Evolutionary conservation across 352 stramenopile genomes (phyloP).

Genomic region (Phytophthora megakarya): DNA sequence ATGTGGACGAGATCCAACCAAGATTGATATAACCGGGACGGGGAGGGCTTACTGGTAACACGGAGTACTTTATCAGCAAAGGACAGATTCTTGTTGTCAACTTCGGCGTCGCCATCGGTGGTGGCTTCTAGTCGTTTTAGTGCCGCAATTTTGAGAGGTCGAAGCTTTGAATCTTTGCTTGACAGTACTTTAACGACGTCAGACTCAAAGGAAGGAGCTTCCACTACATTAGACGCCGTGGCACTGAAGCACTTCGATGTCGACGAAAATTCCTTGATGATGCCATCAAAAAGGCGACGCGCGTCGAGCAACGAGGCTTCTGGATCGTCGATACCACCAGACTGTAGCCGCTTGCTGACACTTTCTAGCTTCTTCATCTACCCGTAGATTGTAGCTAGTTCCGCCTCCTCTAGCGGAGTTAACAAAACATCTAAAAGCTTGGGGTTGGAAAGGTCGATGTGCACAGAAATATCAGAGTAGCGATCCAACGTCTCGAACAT

Average conservation of each 20-base stretch:
- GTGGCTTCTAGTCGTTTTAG: neutral
- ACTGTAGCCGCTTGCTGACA: neutral
- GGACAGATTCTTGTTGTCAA: neutral
- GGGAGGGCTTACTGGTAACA: neutral
- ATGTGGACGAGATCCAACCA: neutral
- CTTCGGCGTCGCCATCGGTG: neutral
- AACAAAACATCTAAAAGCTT: neutral
- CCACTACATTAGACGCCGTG: neutral
- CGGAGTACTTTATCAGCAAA: neutral
- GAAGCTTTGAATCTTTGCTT: neutral
- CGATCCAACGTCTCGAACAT: neutral
- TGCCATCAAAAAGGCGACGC: neutral
- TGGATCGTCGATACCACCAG: neutral
- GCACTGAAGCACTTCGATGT: neutral
- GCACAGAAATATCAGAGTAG: neutral
- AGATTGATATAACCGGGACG: conserved; percentile 11
- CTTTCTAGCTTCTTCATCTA: neutral
- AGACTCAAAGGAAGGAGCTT: neutral
- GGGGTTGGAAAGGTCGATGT: neutral
- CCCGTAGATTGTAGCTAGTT: neutral
- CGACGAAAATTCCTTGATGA: neutral
- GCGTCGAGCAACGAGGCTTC: neutral
- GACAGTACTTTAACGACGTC: neutral
- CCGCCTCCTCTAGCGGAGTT: neutral
- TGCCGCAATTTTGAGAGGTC: neutral